phyloP scores from a whole-genome alignment of 108 stramenopile genomes.

The Cylindrotheca fusiformis region DNA sequence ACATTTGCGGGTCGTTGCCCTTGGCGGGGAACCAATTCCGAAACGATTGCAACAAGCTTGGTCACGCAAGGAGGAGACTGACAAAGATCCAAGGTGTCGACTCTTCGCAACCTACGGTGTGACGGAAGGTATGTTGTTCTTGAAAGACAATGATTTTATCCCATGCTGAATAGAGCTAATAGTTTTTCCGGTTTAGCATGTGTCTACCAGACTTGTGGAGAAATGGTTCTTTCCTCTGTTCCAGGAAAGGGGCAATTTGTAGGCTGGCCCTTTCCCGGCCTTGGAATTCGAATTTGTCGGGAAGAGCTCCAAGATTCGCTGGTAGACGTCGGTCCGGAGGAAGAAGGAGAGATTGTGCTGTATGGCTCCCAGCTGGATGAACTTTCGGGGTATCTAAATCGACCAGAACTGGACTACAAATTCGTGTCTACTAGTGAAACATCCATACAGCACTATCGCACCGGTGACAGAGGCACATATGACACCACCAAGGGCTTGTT shows the following conservation, averaged over 20 bases:
- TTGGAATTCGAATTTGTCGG: slow-evolving; percentile 49
- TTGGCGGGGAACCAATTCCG: slow-evolving; percentile 86
- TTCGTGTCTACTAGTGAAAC: slow-evolving; percentile 35
- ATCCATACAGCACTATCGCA: slow-evolving; percentile 49
- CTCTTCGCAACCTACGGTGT: slow-evolving; percentile 81
- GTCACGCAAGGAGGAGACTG: slow-evolving; percentile 32
- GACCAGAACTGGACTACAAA: slow-evolving; percentile 41
- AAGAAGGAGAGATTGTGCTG: slow-evolving; percentile 69
- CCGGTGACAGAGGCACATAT: slow-evolving; percentile 75
- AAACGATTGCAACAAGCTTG: slow-evolving; percentile 38
- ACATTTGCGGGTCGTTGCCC: slow-evolving; percentile 52
- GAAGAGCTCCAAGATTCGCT: slow-evolving; percentile 21
- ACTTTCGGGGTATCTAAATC: slow-evolving; percentile 62
- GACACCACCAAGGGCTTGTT: slow-evolving; percentile 36
- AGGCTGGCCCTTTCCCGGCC: slow-evolving; percentile 59
- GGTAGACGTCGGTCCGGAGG: slow-evolving; percentile 41
- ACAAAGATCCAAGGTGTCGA: slow-evolving; percentile 27
- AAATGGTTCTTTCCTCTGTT: not conserved
- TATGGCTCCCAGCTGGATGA: slow-evolving; percentile 65
- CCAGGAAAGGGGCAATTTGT: slow-evolving; percentile 42
- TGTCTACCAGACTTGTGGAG: slow-evolving; percentile 73
- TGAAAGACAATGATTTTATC: not conserved
- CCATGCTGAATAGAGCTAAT: not conserved
- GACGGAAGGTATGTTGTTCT: slow-evolving; percentile 75
- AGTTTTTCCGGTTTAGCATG: slow-evolving; percentile 61